Base-by-base conservation (phyloP, 2,329 filamentous ascomycete genomes). In the Talaromyces albobiverticillius region DNA sequence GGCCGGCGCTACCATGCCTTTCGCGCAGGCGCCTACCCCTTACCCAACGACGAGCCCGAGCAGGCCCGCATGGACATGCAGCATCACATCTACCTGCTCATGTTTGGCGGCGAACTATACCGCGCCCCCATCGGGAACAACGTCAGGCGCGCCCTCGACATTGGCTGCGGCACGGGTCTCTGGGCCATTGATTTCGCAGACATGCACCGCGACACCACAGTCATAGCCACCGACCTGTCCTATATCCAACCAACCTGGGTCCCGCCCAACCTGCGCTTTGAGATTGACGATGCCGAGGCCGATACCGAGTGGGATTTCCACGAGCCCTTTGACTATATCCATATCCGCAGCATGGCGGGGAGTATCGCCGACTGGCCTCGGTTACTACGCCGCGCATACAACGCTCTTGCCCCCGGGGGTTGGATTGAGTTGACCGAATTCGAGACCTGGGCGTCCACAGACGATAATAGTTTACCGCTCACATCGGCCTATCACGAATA, bases 391-490 rank as follows among this genome's bases (percentile, higher is more conserved):
- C 59, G 62, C 38, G 59, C 60, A 23, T 63, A 61, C 45, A 58
- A 66, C 36, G 56, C 63, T 42, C 51, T 68, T n/a, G 58, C 51
- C 4, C 62, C 64, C 0, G 66, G 65, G 9, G 65, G 66, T 2
- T 67, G 62, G 64, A 53, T 68, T 25, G 65, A 68, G 53, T 32
- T 67, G 6, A 56, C 58, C 23, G 64, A 67, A 41, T 64, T 67
- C 49, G 66, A 68, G 32, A 60, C 61, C 22, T 65, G 65, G 65
- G 61, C 58, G 9, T 61, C 61, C 2, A 66, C 62, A 3, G 64
- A 68, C 48, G 64, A 68, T 46, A 51, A 64, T 36, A 65, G 57
- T 38, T 53, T 67, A 8, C 64, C 60, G 2, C 32, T 55, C n/a
- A 47, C 41, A 26, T 60, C 61, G 11, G 54, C 60, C 3, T 62